Evolutionary conservation across 2,329 filamentous ascomycete genomes (phyloP), one percentile per base, ranked within the genome.

Genomic region (Exophiala bonariae): DNA sequence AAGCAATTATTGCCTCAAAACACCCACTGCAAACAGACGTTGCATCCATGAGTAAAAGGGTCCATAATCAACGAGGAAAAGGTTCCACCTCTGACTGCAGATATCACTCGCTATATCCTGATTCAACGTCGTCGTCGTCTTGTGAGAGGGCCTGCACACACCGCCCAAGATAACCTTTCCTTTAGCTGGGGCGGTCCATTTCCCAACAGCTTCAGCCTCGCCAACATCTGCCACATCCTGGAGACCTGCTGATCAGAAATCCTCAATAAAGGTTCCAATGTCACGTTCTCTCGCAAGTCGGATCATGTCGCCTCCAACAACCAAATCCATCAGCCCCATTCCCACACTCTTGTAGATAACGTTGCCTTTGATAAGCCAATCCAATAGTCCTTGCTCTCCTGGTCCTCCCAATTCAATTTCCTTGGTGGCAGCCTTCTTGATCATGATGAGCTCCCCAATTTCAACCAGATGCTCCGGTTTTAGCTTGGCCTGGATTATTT

Each of bases 391-490:
- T 52, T 70, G 65, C 44, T 69, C 66, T 8, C 66, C 62, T 16
- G 68, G 63, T 20, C 67, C 59, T 17, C 63, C 64, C 54, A 62
- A 56, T 55, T 67, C 61, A 3, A 61, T 55, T 38, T 64, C 59
- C 11, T 62, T 54, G 31, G 58, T 61, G 2, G 74, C 74, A 43
- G 80, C 77, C 37, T 76, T 66, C 61, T 78, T 79, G 58, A 84
- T 67, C 79, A 84, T 84, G 50, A 85, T 68, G 38, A 96, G 72
- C 63, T 96, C 91, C 3, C 91, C 92, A 1, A 96, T 72, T 66
- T 96, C 92, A 0, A 96, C 87, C 3, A 96, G 78, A 58, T 95
- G 85, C 36, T 82, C 78, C 0, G 87, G 83, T 17, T 76, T 75
- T 20, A 96, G 72, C 0, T 82, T 83, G 0, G 89, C 88, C 56